Percentiles rank a stretch among this genome's conserved stretches.
Evolutionary conservation across 1,139 yeast species (phyloP).

Genomic region (Yamadazyma trypodendri): DNA sequence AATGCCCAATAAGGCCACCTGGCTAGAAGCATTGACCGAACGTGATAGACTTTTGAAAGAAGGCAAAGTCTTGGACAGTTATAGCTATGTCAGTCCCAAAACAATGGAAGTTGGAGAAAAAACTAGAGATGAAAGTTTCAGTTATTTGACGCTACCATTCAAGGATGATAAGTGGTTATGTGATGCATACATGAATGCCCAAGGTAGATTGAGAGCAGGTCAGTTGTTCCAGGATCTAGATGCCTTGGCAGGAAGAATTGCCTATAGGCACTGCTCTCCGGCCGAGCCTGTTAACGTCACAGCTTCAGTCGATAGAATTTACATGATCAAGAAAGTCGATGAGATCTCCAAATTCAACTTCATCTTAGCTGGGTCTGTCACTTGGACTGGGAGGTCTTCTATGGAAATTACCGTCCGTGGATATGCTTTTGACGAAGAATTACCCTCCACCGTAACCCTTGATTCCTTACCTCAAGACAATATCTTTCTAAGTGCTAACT

Average conservation of each 20-base stretch:
- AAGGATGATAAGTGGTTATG: constrained; percentile 80
- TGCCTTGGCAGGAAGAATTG: constrained; percentile 85
- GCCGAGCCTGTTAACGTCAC: constrained; percentile 93
- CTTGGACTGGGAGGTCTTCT: constrained; percentile 92
- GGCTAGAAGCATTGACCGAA: constrained; percentile 82
- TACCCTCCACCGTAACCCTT: constrained; percentile 41
- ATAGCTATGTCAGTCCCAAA: constrained; percentile 68
- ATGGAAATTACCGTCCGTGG: constrained; percentile 95
- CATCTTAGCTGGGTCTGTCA: constrained; percentile 80
- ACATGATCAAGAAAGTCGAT: constrained; percentile 82
- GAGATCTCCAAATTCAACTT: constrained; percentile 75
- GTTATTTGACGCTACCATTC: constrained; percentile 73
- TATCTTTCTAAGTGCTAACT: constrained; percentile 77
- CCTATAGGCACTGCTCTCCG: constrained; percentile 83
- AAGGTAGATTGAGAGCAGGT: constrained; percentile 86
- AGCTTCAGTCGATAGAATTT: constrained; percentile 89
- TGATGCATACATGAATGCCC: constrained; percentile 85
- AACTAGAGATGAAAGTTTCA: constrained; percentile 74
- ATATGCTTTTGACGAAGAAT: constrained; percentile 60
- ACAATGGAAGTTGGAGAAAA: constrained; percentile 70
- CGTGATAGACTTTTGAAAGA: constrained; percentile 66
- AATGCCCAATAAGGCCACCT: constrained; percentile 62
- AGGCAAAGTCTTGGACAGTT: constrained; percentile 70
- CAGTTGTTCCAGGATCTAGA: constrained; percentile 90
- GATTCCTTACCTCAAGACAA: constrained; percentile 48